A percentile compares a stretch with the other conserved stretches of the same genome.
Evolutionary conservation across 805 yeast species (phyloP).

Genomic region (Teunomyces lycoperdinae): DNA sequence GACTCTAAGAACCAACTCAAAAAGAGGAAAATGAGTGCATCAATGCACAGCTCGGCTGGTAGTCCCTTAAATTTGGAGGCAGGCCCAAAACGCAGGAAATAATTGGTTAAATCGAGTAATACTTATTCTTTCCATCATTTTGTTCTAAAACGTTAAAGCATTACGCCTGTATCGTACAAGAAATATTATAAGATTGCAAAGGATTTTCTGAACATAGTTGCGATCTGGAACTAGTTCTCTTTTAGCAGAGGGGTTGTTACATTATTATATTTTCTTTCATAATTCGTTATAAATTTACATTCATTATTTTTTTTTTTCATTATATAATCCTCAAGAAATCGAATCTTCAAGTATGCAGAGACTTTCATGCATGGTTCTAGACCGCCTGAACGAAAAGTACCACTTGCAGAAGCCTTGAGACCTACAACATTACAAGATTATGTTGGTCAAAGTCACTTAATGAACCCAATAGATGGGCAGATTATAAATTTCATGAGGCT

Average conservation of each 20-base stretch:
- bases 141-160: conserved; percentile 1
- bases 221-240: not conserved
- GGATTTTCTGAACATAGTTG: not conserved
- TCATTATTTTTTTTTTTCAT: not conserved
- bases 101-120: not conserved
- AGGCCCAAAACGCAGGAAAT: conserved; percentile 10
- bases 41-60: conserved; percentile 7
- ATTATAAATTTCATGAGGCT: conserved; percentile 61
- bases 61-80: conserved; percentile 10
- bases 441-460: conserved; percentile 81
- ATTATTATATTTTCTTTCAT: not conserved
- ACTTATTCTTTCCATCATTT: not conserved
- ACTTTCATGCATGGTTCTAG: not conserved
- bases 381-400: not conserved
- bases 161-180: conserved; percentile 3
- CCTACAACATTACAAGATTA: conserved; percentile 68
- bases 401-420: conserved; percentile 74
- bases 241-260: not conserved
- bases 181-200: not conserved
- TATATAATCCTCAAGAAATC: not conserved
- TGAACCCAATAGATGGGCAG: conserved; percentile 58
- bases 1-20: conserved; percentile 9
- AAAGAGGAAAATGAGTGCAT: conserved; percentile 11
- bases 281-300: not conserved
- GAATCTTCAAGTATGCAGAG: no score